Conservation (phyloP, 805 yeast genomes). For the Candida palmyrensis region DNA sequence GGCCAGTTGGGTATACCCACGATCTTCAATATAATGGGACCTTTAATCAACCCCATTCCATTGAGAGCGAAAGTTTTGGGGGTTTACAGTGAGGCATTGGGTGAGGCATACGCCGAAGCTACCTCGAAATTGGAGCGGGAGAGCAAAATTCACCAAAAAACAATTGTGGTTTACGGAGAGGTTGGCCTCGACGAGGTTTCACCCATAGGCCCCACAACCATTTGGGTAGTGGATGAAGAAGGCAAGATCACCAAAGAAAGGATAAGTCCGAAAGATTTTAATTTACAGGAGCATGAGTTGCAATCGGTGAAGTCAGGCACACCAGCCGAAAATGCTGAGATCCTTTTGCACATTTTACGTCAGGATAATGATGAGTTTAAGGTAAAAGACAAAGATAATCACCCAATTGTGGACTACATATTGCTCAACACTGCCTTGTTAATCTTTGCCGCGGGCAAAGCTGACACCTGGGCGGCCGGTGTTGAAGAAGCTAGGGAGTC, state of each 20-base stretch:
- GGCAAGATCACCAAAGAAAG: constrained; percentile 40
- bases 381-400: constrained; percentile 30
- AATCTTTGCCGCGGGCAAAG: constrained; percentile 70
- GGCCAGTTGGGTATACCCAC: constrained; percentile 82
- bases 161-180: constrained; percentile 91
- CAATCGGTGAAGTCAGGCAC: constrained; percentile 75
- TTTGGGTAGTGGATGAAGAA: constrained; percentile 61
- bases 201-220: constrained; percentile 75
- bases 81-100: constrained; percentile 75
- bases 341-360: constrained; percentile 42
- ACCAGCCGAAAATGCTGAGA: constrained; percentile 74
- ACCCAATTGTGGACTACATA: constrained; percentile 84
- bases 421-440: constrained; percentile 83
- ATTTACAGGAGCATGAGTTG: constrained; percentile 67
- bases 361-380: constrained; percentile 43
- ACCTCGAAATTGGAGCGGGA: constrained; percentile 56
- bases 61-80: constrained; percentile 79
- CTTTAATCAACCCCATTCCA: constrained; percentile 87
- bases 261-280: constrained; percentile 74
- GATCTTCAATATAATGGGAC: constrained; percentile 91
- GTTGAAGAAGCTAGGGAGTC: constrained; percentile 66
- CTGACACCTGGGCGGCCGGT: constrained; percentile 71
- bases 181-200: constrained; percentile 92
- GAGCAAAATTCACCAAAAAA: constrained; percentile 42
- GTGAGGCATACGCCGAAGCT: constrained; percentile 80